These are phyloP conservation scores for Potentilla sterilis DNA, from an alignment of 306 rosid species.

Conservation along the genomic window DNA sequence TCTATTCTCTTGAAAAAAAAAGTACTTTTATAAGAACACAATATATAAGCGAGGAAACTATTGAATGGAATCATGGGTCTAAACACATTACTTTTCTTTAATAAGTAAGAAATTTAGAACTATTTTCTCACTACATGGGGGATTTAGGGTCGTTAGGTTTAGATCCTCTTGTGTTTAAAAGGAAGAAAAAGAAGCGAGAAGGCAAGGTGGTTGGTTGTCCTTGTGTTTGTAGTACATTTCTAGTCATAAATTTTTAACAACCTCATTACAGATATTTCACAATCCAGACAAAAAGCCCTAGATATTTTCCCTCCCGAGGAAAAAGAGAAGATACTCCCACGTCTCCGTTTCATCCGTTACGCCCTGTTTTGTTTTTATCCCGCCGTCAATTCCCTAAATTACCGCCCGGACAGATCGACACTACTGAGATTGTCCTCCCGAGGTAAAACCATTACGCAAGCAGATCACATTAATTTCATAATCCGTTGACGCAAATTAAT, in stretches of 20 bases:
- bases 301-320: neutral
- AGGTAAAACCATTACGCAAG: neutral
- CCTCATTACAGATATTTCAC: neutral
- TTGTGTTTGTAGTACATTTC: neutral
- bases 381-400: constrained; percentile 1
- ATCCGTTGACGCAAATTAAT: neutral
- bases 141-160: neutral
- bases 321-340: neutral
- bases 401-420: neutral
- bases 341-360: neutral
- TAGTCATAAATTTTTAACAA: neutral
- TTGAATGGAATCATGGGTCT: no score
- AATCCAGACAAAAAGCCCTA: neutral
- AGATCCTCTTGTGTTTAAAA: neutral
- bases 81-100: no score
- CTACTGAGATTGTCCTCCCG: neutral
- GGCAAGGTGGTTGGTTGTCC: neutral
- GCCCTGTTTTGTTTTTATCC: neutral
- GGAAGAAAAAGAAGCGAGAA: neutral
- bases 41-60: no score
- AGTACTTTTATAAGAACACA: no score
- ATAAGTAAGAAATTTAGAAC: no score
- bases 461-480: neutral
- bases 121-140: no score
- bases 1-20: no score